Evolutionary conservation across 2,329 filamentous ascomycete species (phyloP), one percentile per base, ranked within the genome.

Genomic region (Juglanconis juglandina): DNA sequence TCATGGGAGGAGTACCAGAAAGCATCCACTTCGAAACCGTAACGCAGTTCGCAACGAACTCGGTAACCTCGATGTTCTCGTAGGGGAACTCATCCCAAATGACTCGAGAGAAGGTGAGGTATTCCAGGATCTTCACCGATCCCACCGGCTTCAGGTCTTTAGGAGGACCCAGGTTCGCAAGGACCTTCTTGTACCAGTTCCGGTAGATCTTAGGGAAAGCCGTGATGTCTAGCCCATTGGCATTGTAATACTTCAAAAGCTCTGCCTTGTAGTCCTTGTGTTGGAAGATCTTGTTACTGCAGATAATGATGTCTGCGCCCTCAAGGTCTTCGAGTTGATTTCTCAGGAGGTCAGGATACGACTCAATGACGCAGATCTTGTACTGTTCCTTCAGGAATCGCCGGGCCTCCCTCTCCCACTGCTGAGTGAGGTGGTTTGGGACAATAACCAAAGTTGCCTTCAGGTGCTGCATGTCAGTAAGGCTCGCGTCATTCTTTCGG

Each of bases 81-180:
- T 79, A 79, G 0, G 77, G 77, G 63, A 75, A 78, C 61, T 80
- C 77, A 59, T 80, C 77, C 64, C 74, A 74, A 9, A 80, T 68
- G 10, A 78, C 66, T 4, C 76, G 71, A 17, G 71, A 62, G 39
- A 70, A 79, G 39, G 68, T 74, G 61, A 73, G 78, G 44, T 68
- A 66, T 60, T 79, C 75, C 0, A 79, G 65, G 2, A 73, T 39
- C 37, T 48, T 30, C 9, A 32, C 17, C 10, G 17, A 5, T 4
- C 9, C 5, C 17, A 4, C 13, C 14, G 24, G 9, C 2, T 13
- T 32, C 46, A 32, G 9, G 24, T 30, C 32, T n/a, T 17, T 9
- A 10, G 24, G 7, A 32, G 46, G 10, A 11, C 1, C 13, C 2
- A 48, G 46, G 9, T 34, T 48, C 4, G 7, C 13, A 32, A 32